A percentile compares a stretch with the other conserved stretches of the same genome.
Conservation (phyloP, 768 basidiomycete genomes). For the Serendipita vermifera region DNA sequence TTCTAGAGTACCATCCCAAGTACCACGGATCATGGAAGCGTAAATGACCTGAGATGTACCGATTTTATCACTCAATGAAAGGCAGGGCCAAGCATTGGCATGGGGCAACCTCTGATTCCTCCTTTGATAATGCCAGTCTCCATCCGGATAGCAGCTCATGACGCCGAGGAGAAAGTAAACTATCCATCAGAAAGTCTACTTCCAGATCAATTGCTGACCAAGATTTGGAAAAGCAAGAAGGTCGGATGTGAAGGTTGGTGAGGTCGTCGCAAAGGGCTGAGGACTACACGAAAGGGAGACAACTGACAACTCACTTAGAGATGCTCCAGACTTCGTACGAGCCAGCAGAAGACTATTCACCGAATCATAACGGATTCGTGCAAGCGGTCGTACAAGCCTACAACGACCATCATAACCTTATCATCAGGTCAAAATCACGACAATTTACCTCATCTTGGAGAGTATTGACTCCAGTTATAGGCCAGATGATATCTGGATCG, state of each 20-base stretch:
- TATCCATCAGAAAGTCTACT: background rate
- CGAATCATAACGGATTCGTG: conserved; percentile 24
- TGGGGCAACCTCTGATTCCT: no score
- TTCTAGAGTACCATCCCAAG: no score
- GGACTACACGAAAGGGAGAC: background rate
- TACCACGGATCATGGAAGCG: no score
- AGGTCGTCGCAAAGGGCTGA: background rate
- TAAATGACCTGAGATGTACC: no score
- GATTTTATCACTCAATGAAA: no score
- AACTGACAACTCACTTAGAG: background rate
- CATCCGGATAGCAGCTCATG: background rate
- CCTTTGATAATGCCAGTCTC: background rate
- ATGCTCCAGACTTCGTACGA: conserved; percentile 23
- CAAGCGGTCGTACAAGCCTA: conserved; percentile 24
- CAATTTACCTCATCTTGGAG: no score
- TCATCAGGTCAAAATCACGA: conserved; percentile 28
- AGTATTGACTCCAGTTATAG: no score
- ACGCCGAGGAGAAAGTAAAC: background rate
- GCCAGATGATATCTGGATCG: conserved; percentile 39
- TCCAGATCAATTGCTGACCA: background rate
- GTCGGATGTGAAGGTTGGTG: background rate
- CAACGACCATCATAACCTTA: conserved; percentile 27
- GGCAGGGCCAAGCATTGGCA: no score
- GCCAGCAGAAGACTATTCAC: background rate
- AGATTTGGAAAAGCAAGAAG: background rate